Conservation (phyloP, 179 eudicot species). For the Drosera spatulata region DNA sequence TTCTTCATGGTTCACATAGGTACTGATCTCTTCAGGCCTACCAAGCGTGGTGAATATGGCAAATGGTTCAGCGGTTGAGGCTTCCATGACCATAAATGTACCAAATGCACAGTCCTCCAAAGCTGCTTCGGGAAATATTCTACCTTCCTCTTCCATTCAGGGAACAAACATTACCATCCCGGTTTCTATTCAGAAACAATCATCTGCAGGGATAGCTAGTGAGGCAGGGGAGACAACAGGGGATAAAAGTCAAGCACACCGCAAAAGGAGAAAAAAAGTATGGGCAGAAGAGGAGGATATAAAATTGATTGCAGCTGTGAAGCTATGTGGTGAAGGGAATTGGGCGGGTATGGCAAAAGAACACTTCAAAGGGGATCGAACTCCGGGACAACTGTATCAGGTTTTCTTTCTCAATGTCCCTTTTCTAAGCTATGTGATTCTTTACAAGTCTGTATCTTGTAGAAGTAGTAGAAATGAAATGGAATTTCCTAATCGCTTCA, state of each 20-base stretch:
- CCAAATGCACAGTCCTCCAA: constrained; percentile 30
- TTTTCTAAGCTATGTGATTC: neutral
- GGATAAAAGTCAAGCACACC: constrained; percentile 22
- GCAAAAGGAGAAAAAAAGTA: constrained; percentile 42
- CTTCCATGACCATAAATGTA: constrained; percentile 42
- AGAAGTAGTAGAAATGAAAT: neutral
- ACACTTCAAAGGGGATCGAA: constrained; percentile 45
- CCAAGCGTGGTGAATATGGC: constrained; percentile 30
- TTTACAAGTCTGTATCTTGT: neutral
- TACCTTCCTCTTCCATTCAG: constrained; percentile 13
- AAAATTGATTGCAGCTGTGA: constrained; percentile 50
- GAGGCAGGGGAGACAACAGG: constrained; percentile 18
- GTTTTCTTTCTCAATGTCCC: constrained; percentile 19
- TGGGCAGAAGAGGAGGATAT: constrained; percentile 68
- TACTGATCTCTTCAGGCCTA: constrained; percentile 44
- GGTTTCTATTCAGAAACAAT: constrained; percentile 39
- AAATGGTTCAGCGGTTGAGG: constrained; percentile 44
- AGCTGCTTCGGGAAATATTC: constrained; percentile 23
- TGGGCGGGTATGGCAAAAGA: constrained; percentile 57
- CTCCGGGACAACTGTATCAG: constrained; percentile 76
- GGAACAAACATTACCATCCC: constrained; percentile 46
- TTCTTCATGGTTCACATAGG: constrained; percentile 20
- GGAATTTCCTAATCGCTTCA: neutral
- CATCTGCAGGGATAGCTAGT: constrained; percentile 17
- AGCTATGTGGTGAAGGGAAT: constrained; percentile 59